Evolutionary conservation across 176 grass and related monocot species (phyloP), one percentile per base, ranked within the genome.

Genomic region (Poa annua): DNA sequence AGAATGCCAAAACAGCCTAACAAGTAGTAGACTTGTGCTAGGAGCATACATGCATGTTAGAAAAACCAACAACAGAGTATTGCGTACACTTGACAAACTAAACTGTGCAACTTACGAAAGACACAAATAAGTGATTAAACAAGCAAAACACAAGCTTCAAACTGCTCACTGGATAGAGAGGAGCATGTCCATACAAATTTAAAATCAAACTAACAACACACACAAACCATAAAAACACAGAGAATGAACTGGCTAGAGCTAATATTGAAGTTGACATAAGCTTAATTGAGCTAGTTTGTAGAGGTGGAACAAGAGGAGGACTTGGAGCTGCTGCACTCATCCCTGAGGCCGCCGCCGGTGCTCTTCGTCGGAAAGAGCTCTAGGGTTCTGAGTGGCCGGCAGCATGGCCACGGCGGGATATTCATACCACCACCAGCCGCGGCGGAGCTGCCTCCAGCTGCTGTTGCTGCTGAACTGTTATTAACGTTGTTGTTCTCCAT

Each of bases 291-390:
- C 81, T 88, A 94, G 54, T 92, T 98, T 51, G 95, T 98, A 60
- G 95, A 98, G 54, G 95, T 95, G 61, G 95, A 94, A 83, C 95
- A 94, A 44, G 95, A 93, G 5, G 95, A 94, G 47, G 90, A 98
- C 74, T 98, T 95, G 82, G 95, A 98, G 73, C 92, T 91, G 86
- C 85, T 95, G 77, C 86, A 95, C 32, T 98, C 92, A 12, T 98
- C 95, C 78, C 65, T 94, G 57, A 98, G 86, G 1, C 95, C 47
- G 71, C 71, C 71, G 1, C 45, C 86, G 29, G 81, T 93, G 90
- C 88, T 92, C 81, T 84, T 93, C 11, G 89, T 92, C 10, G 95
- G 95, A 80, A 98, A 98, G 64, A 98, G 90, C 12, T 98, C 92
- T 52, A 98, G 50, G 33, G 95, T 98, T 73, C 85, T 93, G 22